These are phyloP conservation scores for Pyropia haitanensis DNA, from an alignment of 23 red algal species.

Conservation along the genomic window DNA sequence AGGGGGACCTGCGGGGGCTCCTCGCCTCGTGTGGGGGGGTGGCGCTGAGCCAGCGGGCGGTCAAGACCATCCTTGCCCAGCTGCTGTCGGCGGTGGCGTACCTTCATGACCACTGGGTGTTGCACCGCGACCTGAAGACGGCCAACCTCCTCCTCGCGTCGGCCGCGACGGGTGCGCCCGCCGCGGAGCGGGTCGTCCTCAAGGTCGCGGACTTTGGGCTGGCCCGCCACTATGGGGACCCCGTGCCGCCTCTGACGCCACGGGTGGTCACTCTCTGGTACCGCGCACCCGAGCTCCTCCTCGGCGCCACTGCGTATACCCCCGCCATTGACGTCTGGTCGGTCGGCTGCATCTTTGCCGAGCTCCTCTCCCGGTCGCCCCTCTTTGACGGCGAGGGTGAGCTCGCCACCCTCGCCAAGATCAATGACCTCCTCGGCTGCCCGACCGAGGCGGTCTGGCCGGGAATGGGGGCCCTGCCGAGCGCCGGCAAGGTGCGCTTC, in stretches of 20 bases:
- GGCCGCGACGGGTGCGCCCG: background rate
- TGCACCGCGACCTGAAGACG: constrained; percentile 77
- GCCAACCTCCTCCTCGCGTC: constrained; percentile 51
- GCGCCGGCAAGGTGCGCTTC: constrained; percentile 40
- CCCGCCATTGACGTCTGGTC: constrained; percentile 77
- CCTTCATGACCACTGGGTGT: constrained; percentile 63
- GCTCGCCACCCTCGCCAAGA: constrained; percentile 39
- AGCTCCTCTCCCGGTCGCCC: constrained; percentile 24
- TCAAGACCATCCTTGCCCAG: constrained; percentile 56
- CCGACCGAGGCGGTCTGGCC: constrained; percentile 65
- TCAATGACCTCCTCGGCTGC: constrained; percentile 33
- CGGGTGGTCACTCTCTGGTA: constrained; percentile 76
- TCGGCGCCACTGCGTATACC: constrained; percentile 54
- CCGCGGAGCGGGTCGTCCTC: constrained; percentile 9
- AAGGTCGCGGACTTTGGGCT: constrained; percentile 87
- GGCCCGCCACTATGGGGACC: constrained; percentile 58
- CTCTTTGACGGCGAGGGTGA: constrained; percentile 53
- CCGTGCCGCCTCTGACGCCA: constrained; percentile 36
- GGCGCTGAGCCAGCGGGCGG: constrained; percentile 12
- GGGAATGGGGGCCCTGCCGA: constrained; percentile 45
- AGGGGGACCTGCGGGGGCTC: constrained; percentile 47
- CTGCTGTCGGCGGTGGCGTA: constrained; percentile 48
- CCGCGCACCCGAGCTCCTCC: constrained; percentile 66
- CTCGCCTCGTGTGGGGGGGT: constrained; percentile 9
- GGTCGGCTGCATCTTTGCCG: constrained; percentile 85